phyloP scores from a whole-genome alignment of 2,329 filamentous ascomycete genomes.

The Tolypocladium sp. region DNA sequence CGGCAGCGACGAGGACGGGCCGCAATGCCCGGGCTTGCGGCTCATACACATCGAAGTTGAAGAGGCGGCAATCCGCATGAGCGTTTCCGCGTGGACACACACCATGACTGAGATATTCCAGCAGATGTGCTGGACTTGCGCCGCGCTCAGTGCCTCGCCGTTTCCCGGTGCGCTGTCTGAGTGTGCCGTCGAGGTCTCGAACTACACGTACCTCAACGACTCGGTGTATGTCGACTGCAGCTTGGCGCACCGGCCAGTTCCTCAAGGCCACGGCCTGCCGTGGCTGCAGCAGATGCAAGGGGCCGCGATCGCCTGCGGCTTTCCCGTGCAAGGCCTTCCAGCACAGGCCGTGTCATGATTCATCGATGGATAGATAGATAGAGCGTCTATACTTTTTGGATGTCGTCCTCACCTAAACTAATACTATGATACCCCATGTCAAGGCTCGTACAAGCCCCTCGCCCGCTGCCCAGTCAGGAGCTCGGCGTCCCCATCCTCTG shows the following conservation, averaged over 20 bases:
- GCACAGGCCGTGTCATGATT: neutral
- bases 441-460: slow-evolving; percentile 42
- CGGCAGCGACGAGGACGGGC: slow-evolving; percentile 14
- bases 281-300: slow-evolving; percentile 21
- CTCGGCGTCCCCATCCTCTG: slow-evolving; percentile 40
- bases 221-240: slow-evolving; percentile 24
- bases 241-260: slow-evolving; percentile 20
- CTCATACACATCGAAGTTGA: slow-evolving; percentile 26
- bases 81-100: slow-evolving; percentile 23
- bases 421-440: slow-evolving; percentile 8
- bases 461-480: slow-evolving; percentile 45
- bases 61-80: slow-evolving; percentile 19
- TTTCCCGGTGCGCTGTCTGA: slow-evolving; percentile 20
- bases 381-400: neutral
- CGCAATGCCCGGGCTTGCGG: slow-evolving; percentile 19
- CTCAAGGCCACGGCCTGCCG: slow-evolving; percentile 13
- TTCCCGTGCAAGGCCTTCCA: slow-evolving; percentile 10
- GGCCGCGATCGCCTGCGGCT: slow-evolving; percentile 22
- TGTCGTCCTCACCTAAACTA: neutral
- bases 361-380: no score
- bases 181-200: slow-evolving; percentile 18
- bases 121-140: slow-evolving; percentile 28
- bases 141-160: slow-evolving; percentile 23
- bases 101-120: slow-evolving; percentile 25
- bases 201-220: slow-evolving; percentile 22